Conservation (phyloP, 108 stramenopile genomes). For the Bacterosira constricta region DNA sequence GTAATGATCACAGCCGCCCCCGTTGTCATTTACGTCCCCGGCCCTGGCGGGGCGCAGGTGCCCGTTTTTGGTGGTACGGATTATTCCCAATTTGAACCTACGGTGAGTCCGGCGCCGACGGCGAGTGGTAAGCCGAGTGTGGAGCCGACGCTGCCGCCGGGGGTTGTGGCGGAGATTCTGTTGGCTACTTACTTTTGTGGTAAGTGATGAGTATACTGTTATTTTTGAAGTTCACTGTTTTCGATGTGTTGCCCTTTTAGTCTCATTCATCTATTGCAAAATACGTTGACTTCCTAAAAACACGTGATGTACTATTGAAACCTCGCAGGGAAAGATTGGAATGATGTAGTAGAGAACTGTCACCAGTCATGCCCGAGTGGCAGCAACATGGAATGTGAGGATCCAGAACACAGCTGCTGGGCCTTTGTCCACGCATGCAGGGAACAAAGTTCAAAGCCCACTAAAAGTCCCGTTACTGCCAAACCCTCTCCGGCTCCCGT, state of each 20-base stretch:
- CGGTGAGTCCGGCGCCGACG: conserved; percentile 36
- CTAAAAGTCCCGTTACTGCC: conserved; percentile 5
- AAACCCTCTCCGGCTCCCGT: conserved; percentile 16
- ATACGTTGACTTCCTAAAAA: no score
- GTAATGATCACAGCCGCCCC: conserved; percentile 23
- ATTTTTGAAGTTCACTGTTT: background rate
- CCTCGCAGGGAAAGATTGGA: conserved; percentile 24
- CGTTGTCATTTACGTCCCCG: conserved; percentile 30
- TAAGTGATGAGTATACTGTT: background rate
- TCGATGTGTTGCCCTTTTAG: background rate
- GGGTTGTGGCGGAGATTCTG: conserved; percentile 25
- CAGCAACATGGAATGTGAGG: conserved; percentile 33
- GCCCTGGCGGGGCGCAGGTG: conserved; percentile 40
- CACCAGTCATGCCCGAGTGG: conserved; percentile 46
- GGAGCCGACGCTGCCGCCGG: conserved; percentile 39
- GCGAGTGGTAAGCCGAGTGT: conserved; percentile 20
- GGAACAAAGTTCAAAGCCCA: conserved; percentile 5
- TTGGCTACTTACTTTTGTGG: conserved; percentile 46
- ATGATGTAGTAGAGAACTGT: conserved; percentile 44
- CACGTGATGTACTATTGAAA: background rate
- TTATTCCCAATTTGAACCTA: conserved; percentile 12
- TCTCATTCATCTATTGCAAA: background rate
- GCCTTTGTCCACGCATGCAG: conserved; percentile 42
- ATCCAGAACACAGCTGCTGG: conserved; percentile 54
- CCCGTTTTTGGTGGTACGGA: conserved; percentile 46